These are phyloP conservation scores for Gnomoniopsis smithogilvyi DNA, from an alignment of 2,329 filamentous ascomycete genomes.

Conservation along the genomic window DNA sequence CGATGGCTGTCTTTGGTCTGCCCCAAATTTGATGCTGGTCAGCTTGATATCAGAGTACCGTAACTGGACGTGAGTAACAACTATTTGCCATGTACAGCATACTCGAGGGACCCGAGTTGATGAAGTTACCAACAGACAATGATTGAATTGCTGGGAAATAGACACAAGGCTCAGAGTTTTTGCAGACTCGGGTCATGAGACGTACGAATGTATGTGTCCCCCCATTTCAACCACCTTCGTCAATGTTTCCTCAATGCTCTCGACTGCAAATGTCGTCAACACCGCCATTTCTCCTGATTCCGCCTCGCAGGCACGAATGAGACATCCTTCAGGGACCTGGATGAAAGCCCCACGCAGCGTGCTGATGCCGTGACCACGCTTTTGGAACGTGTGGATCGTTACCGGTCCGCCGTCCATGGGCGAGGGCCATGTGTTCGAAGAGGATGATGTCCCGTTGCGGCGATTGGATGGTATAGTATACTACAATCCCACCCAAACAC, in stretches of 20 bases:
- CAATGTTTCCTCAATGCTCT: slow-evolving; percentile 30
- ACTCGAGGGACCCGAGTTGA: no score
- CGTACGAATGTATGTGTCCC: slow-evolving; percentile 34
- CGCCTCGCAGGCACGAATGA: slow-evolving; percentile 29
- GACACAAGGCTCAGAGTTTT: not conserved
- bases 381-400: slow-evolving; percentile 32
- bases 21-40: not conserved
- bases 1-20: slow-evolving; percentile 35
- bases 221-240: slow-evolving; percentile 27
- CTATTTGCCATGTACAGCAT: not conserved
- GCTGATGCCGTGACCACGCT: slow-evolving; percentile 20
- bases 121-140: not conserved
- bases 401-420: slow-evolving; percentile 23
- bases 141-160: not conserved
- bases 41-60: not conserved
- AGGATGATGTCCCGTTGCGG: slow-evolving; percentile 2
- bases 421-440: not conserved
- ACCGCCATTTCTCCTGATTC: slow-evolving; percentile 27
- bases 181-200: not conserved
- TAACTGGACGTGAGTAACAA: not conserved
- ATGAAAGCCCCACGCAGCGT: slow-evolving; percentile 33
- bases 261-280: slow-evolving; percentile 32
- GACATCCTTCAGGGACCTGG: slow-evolving; percentile 28
- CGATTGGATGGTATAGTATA: slow-evolving; percentile 20
- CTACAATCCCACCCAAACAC: slow-evolving; percentile 32